A percentile compares a stretch with the other conserved stretches of the same genome.
Evolutionary conservation across 768 basidiomycete species (phyloP).

Genomic region (Mycena amicta): DNA sequence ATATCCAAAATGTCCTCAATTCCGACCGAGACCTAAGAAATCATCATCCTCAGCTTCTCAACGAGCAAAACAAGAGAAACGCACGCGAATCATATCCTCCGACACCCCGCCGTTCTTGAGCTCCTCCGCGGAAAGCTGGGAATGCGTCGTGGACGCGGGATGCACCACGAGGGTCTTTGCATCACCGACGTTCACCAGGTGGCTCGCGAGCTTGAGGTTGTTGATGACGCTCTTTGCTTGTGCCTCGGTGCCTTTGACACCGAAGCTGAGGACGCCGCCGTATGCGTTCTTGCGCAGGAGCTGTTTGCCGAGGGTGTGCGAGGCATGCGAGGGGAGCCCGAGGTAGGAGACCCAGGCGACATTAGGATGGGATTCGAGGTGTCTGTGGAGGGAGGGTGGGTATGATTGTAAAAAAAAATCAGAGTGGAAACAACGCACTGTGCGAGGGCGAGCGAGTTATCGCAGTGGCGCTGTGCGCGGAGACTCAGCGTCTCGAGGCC

Average conservation of each 20-base stretch:
- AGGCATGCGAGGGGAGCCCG: constrained; percentile 64
- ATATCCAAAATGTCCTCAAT: constrained; percentile 44
- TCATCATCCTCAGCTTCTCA: neutral
- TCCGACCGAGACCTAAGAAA: constrained; percentile 37
- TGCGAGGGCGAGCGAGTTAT: constrained; percentile 73
- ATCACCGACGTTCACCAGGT: constrained; percentile 75
- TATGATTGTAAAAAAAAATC: neutral
- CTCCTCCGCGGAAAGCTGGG: constrained; percentile 65
- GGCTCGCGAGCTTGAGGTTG: constrained; percentile 65
- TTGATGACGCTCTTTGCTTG: constrained; percentile 68
- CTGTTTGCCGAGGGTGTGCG: constrained; percentile 58
- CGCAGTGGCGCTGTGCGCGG: constrained; percentile 68
- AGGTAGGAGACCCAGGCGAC: constrained; percentile 81
- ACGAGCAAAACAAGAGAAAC: constrained; percentile 20
- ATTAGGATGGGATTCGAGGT: constrained; percentile 63
- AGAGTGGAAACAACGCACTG: constrained; percentile 35
- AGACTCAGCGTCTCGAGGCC: constrained; percentile 79
- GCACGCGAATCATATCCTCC: constrained; percentile 72
- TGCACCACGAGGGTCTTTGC: constrained; percentile 84
- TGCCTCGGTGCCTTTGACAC: constrained; percentile 59
- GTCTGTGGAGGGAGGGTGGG: constrained; percentile 11
- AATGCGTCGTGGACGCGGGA: constrained; percentile 77
- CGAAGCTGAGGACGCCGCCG: constrained; percentile 80
- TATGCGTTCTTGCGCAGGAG: constrained; percentile 57
- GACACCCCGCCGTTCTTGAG: constrained; percentile 69